Conservation (phyloP, 2,329 filamentous ascomycete species). For the Chaetomium sp. region DNA sequence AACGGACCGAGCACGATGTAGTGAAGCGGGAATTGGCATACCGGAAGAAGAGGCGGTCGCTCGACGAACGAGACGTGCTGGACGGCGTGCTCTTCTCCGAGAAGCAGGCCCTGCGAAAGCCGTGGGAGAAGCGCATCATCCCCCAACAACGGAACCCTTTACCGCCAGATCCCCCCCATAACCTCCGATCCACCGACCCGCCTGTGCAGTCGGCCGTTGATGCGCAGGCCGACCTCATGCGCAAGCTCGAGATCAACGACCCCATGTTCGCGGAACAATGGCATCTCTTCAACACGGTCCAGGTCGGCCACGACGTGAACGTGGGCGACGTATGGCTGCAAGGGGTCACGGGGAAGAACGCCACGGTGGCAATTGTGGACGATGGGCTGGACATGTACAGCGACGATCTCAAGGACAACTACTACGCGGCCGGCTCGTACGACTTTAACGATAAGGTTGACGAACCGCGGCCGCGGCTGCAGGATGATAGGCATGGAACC, state of each 20-base stretch:
- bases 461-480: conserved; percentile 74
- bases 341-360: conserved; percentile 81
- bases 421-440: conserved; percentile 86
- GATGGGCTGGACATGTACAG: conserved; percentile 96
- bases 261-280: conserved; percentile 93
- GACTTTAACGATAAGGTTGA: conserved; percentile 86
- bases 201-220: conserved; percentile 42
- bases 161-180: conserved; percentile 8
- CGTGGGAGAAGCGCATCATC: conserved; percentile 47
- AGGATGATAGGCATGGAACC: conserved; percentile 85
- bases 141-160: conserved; percentile 32
- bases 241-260: conserved; percentile 68
- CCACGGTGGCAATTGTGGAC: conserved; percentile 89
- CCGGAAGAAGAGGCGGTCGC: conserved; percentile 55
- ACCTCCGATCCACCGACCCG: conserved; percentile 22
- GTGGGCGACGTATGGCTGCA: conserved; percentile 90
- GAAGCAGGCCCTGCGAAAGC: conserved; percentile 56
- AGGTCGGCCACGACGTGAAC: conserved; percentile 86
- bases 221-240: conserved; percentile 54
- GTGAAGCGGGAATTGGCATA: conserved; percentile 48
- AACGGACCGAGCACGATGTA: conserved; percentile 54
- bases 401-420: conserved; percentile 85
- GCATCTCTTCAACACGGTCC: conserved; percentile 81
- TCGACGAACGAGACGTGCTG: conserved; percentile 51
- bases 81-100: conserved; percentile 71